Conservation (phyloP, 2,329 filamentous ascomycete species). For the Paraphoma chrysanthemicola region DNA sequence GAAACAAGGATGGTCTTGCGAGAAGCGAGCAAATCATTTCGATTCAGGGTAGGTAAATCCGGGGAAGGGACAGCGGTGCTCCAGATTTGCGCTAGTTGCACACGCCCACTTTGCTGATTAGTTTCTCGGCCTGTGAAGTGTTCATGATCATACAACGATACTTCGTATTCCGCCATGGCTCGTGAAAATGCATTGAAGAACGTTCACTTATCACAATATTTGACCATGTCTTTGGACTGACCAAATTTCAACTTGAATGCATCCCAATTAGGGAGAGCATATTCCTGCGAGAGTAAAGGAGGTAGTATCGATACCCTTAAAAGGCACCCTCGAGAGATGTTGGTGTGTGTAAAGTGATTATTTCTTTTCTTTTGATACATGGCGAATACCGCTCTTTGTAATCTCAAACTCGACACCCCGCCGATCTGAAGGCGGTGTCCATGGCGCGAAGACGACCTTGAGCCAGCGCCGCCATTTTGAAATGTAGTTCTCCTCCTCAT, state of each 20-base stretch:
- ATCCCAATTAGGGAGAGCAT: too few relatives aligned
- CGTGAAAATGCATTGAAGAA: background rate
- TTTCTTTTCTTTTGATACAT: slow-evolving; percentile 22
- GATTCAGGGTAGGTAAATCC: too few relatives aligned
- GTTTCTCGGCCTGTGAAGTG: too few relatives aligned
- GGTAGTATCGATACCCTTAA: too few relatives aligned
- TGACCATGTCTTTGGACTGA: background rate
- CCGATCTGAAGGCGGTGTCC: slow-evolving; percentile 63
- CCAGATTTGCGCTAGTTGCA: too few relatives aligned
- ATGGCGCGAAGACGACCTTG: slow-evolving; percentile 89
- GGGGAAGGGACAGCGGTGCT: too few relatives aligned
- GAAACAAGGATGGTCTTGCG: background rate
- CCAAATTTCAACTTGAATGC: too few relatives aligned
- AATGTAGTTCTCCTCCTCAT: slow-evolving; percentile 54
- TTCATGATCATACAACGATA: too few relatives aligned
- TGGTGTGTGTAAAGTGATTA: too few relatives aligned
- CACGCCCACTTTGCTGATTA: too few relatives aligned
- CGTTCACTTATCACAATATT: background rate
- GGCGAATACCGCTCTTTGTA: slow-evolving; percentile 31
- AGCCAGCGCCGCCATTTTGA: slow-evolving; percentile 75
- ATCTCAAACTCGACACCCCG: slow-evolving; percentile 77
- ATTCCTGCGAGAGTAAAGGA: too few relatives aligned
- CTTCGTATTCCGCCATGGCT: background rate
- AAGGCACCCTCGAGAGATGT: too few relatives aligned
- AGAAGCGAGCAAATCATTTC: background rate